A percentile compares a stretch with the other conserved stretches of the same genome.
Evolutionary conservation across 2,329 filamentous ascomycete genomes (phyloP).

Genomic region (Cladophialophora psammophila): DNA sequence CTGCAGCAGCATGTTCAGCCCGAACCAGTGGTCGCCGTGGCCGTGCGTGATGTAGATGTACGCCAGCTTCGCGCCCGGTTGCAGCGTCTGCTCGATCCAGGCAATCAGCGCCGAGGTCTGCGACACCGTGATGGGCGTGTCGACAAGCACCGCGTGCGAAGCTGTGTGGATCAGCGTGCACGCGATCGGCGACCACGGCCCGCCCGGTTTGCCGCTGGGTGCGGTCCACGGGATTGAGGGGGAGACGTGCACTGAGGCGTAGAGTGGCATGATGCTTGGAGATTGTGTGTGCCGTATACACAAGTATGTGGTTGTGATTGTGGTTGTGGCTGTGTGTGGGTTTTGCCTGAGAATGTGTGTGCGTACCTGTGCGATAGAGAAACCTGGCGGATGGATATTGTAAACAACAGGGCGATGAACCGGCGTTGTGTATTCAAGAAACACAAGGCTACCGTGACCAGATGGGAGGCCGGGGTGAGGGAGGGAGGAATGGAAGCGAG

Average conservation of each 20-base stretch:
- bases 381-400: background rate
- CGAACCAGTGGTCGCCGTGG: constrained; percentile 54
- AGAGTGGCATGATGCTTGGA: constrained; percentile 21
- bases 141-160: constrained; percentile 49
- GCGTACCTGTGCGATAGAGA: background rate
- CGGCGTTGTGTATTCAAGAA: too few relatives aligned
- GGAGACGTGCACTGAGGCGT: constrained; percentile 31
- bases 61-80: constrained; percentile 41
- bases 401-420: too few relatives aligned
- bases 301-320: too few relatives aligned
- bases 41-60: constrained; percentile 54
- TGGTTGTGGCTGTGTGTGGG: too few relatives aligned
- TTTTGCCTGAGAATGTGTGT: background rate
- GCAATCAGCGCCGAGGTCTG: constrained; percentile 45
- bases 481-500: too few relatives aligned
- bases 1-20: constrained; percentile 42
- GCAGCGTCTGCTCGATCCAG: constrained; percentile 49
- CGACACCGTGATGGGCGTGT: constrained; percentile 45
- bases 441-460: too few relatives aligned
- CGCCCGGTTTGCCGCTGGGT: constrained; percentile 24
- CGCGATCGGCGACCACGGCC: constrained; percentile 28
- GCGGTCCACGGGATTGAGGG: constrained; percentile 28
- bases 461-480: too few relatives aligned
- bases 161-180: constrained; percentile 42
- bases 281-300: background rate